These are phyloP conservation scores for Rhizopogon vesiculosus DNA, from an alignment of 768 basidiomycete genomes.

Conservation along the genomic window DNA sequence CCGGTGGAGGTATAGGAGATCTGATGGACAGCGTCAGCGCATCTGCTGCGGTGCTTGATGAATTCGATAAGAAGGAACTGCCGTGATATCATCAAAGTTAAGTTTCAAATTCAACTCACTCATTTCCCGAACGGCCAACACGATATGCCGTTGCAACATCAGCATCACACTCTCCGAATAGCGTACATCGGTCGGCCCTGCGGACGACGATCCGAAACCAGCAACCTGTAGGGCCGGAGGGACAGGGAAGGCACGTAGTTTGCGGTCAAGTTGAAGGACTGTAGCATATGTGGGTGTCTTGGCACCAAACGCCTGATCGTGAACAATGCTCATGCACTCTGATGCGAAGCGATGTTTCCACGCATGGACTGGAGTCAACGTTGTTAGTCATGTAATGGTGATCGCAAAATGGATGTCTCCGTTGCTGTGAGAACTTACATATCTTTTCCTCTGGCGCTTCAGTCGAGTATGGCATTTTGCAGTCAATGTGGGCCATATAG, in stretches of 20 bases:
- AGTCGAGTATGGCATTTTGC: conserved; percentile 50
- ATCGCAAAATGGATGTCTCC: not conserved
- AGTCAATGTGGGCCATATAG: conserved; percentile 61
- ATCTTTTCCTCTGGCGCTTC: conserved; percentile 51
- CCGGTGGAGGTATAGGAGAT: conserved; percentile 65
- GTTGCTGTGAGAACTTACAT: conserved; percentile 37
- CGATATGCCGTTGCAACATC: conserved; percentile 62
- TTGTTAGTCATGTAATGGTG: conserved; percentile 1
- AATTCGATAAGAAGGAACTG: not conserved
- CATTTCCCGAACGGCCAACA: conserved; percentile 64
- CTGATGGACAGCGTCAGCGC: conserved; percentile 29
- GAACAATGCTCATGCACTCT: conserved; percentile 64
- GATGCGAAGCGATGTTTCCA: conserved; percentile 71
- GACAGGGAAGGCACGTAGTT: conserved; percentile 63
- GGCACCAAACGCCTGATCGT: conserved; percentile 70
- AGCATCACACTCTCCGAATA: conserved; percentile 32
- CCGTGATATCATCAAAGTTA: not conserved
- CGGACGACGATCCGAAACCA: conserved; percentile 53
- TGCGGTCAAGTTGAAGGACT: conserved; percentile 62
- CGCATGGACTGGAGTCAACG: conserved; percentile 42
- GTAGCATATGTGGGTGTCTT: conserved; percentile 65
- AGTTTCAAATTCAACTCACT: conserved; percentile 37
- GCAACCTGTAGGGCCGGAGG: conserved; percentile 62
- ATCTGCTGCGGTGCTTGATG: conserved; percentile 1
- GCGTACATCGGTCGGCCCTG: conserved; percentile 37